Conservation (phyloP, 192 early-diverging fungal species). For the Linnemannia schmuckeri region DNA sequence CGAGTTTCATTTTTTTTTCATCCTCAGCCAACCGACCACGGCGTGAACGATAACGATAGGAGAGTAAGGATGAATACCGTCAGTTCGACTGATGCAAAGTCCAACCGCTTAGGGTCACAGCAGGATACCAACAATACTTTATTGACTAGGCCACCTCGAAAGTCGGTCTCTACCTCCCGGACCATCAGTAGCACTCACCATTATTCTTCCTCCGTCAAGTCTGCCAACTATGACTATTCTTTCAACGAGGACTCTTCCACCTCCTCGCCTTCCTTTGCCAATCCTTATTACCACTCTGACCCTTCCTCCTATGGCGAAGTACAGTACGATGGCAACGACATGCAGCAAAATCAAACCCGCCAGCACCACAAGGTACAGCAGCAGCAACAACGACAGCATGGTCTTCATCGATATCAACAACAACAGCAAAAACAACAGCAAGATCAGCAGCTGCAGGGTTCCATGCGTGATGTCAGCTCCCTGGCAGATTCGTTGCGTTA, state of each 20-base stretch:
- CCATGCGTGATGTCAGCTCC: neutral
- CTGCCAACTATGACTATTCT: slow-evolving; percentile 11
- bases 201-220: slow-evolving; percentile 1
- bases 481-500: neutral
- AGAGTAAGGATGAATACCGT: slow-evolving; percentile 31
- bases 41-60: neutral
- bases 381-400: slow-evolving; percentile 3
- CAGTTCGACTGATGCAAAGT: slow-evolving; percentile 5
- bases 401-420: neutral
- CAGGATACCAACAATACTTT: slow-evolving; percentile 5
- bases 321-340: neutral
- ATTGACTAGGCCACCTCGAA: neutral
- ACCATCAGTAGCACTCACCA: slow-evolving; percentile 1
- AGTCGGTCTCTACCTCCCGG: slow-evolving; percentile 1
- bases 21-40: neutral
- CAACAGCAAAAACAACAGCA: slow-evolving; percentile 5
- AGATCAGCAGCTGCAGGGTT: neutral
- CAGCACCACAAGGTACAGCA: neutral
- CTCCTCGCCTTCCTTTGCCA: neutral
- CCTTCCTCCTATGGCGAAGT: slow-evolving; percentile 3
- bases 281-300: slow-evolving; percentile 1
- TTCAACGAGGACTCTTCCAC: neutral
- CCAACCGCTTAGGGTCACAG: slow-evolving; percentile 24
- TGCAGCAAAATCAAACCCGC: neutral
- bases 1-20: neutral